Conservation (phyloP, 345 rosid genomes). For the Gossypium thurberi region DNA sequence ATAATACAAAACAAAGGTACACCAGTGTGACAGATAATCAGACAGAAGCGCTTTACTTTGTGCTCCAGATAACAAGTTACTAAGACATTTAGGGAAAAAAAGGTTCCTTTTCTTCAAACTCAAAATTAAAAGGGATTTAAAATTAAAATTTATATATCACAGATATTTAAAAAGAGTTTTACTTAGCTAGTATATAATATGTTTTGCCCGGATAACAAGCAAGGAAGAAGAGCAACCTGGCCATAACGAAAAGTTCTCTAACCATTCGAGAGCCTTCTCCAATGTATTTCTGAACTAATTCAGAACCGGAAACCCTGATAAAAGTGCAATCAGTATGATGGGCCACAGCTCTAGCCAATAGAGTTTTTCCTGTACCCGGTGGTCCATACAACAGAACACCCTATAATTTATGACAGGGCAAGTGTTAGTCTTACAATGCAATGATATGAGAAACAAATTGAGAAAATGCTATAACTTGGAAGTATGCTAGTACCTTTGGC, state of each 20-base stretch:
- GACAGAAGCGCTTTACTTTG: not conserved
- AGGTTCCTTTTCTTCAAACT: not conserved
- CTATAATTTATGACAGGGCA: slow-evolving; percentile 27
- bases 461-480: not conserved
- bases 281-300: slow-evolving; percentile 92
- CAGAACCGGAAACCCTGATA: slow-evolving; percentile 98
- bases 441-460: not conserved
- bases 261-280: slow-evolving; percentile 99
- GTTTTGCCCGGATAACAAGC: not conserved
- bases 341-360: slow-evolving; percentile 97
- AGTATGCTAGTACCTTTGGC: slow-evolving; percentile 61
- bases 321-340: slow-evolving; percentile 99
- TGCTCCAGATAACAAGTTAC: not conserved
- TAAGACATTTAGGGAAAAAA: not conserved
- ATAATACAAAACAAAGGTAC: not conserved
- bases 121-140: not conserved
- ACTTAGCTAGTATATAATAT: not conserved
- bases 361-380: slow-evolving; percentile 96
- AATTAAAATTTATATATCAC: not conserved
- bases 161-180: not conserved
- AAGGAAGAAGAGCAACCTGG: slow-evolving; percentile 49
- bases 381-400: slow-evolving; percentile 98
- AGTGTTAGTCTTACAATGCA: not conserved
- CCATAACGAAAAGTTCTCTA: slow-evolving; percentile 98
- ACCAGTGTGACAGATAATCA: slow-evolving; percentile 1